Evolutionary conservation across 257 asterid species (phyloP).

Genomic region (Fraxinus pennsylvanica): DNA sequence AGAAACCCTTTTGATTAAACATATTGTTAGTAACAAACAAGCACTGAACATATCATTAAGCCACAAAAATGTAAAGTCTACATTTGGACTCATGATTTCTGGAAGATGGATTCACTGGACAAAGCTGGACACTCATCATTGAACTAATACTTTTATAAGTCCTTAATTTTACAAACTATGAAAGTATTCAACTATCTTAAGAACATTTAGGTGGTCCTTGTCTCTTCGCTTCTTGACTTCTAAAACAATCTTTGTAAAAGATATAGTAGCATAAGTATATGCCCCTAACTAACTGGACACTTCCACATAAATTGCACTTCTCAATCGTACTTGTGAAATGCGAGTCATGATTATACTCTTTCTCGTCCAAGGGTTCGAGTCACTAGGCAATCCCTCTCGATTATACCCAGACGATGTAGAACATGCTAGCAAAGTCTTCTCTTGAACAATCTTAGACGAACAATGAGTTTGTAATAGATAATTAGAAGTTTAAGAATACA

Average conservation of each 20-base stretch:
- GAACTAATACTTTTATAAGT: conserved; percentile 24
- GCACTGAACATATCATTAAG: conserved; percentile 12
- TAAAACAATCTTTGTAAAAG: not conserved
- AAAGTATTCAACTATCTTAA: conserved; percentile 34
- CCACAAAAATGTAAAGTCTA: conserved; percentile 4
- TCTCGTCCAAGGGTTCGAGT: not conserved
- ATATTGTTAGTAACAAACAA: conserved; percentile 22
- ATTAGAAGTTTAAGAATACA: too few relatives aligned
- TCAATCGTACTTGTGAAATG: not conserved
- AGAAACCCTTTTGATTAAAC: conserved; percentile 5
- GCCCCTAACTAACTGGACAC: not conserved
- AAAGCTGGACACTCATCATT: conserved; percentile 41
- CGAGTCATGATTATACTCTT: not conserved
- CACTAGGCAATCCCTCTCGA: not conserved
- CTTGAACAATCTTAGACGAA: not conserved
- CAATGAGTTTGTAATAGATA: not conserved
- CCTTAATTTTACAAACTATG: conserved; percentile 26
- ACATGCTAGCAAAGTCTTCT: not conserved
- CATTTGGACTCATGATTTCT: conserved; percentile 30
- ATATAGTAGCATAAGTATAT: not conserved
- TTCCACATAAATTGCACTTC: conserved; percentile 12
- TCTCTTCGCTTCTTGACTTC: not conserved
- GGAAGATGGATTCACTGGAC: conserved; percentile 27
- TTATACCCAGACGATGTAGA: too few relatives aligned
- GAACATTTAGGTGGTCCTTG: conserved; percentile 23